Base-by-base conservation (phyloP, 768 basidiomycete species). In the Paxillus ammoniavirescens region DNA sequence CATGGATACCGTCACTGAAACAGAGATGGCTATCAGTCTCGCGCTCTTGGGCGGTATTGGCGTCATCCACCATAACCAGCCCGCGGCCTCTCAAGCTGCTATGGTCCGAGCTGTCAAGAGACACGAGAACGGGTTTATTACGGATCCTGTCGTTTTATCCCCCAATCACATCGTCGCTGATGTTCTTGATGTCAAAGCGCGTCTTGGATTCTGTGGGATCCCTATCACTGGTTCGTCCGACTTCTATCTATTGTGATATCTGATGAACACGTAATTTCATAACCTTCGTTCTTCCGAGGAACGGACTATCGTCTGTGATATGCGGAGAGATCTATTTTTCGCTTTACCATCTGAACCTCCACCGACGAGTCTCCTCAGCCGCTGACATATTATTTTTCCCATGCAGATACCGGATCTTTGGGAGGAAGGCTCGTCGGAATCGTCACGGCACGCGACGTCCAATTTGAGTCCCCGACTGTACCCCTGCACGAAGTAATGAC, bases 1-100 rank as follows among this genome's bases (percentile, higher is more conserved):
- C 14, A 99, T 99, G 97, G 97, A 99, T 76, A 99, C 97, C 42
- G 97, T 98, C 62, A 98, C 97, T 1, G 97, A 98, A 73, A 84
- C 81, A 50, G 85, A 91, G 55, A 96, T 95, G 91, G 93, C 92
- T 30, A 93, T 96, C 67, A 77, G 87, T 47, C 85, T 96, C 81
- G 93, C 93, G 80, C 86, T 99, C 50, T 83, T 95, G 52, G 97
- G 97, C 46, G 97, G 96, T 50, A 89, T 98, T 57, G 96, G 97
- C 74, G 91, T 98, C 66, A 98, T 98, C 63, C 96, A 99, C 71
- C 94, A 99, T 74, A 99, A 98, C 72, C 91, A 93, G 70, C 60
- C 86, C 1, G 66, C 93, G 0, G 84, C 83, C 42, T 82, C 83
- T 4, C 97, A 99, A 74, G 96, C 96, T 8, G 87, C 89, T 38